These are phyloP conservation scores for Adansonia rubrostipa DNA, from an alignment of 441 rosid species.

Conservation along the genomic window DNA sequence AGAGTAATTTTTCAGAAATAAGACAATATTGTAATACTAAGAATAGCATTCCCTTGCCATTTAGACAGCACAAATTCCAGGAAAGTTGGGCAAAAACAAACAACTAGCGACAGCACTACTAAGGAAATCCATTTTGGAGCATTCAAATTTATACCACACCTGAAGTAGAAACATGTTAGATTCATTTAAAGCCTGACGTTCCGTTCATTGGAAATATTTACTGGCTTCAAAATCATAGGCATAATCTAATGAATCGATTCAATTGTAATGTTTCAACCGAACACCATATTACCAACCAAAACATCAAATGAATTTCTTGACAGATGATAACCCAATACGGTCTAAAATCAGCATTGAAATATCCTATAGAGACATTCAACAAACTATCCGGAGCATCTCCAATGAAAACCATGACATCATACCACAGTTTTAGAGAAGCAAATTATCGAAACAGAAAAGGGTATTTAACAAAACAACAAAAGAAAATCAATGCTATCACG, in stretches of 20 bases:
- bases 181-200: neutral
- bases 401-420: neutral
- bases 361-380: neutral
- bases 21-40: neutral
- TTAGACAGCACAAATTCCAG: neutral
- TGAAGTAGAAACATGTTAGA: too few relatives aligned
- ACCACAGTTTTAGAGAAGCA: conserved; percentile 9
- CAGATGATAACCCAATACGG: neutral
- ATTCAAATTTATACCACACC: neutral
- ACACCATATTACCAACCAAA: neutral
- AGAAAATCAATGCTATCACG: conserved; percentile 5
- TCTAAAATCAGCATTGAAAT: conserved; percentile 12
- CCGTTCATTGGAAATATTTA: neutral
- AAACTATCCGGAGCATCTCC: conserved; percentile 2
- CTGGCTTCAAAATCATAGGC: neutral
- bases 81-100: neutral
- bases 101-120: neutral
- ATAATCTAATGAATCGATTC: neutral
- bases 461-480: neutral
- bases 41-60: neutral
- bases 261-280: conserved; percentile 3
- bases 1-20: neutral
- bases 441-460: conserved; percentile 14
- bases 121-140: neutral
- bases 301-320: neutral